Evolutionary conservation across 176 grass and related monocot genomes (phyloP).

Genomic region (Aegilops speltoides): DNA sequence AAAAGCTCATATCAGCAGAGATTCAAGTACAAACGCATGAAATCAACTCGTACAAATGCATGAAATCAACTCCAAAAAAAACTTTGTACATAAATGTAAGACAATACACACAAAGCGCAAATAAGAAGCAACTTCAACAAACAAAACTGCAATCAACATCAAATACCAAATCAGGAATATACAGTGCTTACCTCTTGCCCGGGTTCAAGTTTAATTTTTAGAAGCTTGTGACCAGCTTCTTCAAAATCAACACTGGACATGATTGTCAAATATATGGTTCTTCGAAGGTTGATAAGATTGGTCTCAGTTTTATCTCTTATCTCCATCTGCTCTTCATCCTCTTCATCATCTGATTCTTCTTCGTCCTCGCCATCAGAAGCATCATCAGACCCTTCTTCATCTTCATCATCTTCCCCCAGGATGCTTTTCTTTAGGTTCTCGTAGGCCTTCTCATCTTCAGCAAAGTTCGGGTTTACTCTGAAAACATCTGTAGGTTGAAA

Average conservation of each 20-base stretch:
- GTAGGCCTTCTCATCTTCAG: slow-evolving; percentile 92
- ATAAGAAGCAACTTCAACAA: not conserved
- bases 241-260: slow-evolving; percentile 99
- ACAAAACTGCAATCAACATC: not conserved
- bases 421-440: slow-evolving; percentile 84
- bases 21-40: not conserved
- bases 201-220: slow-evolving; percentile 98
- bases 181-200: slow-evolving; percentile 80
- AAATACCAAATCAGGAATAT: not conserved
- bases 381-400: slow-evolving; percentile 74
- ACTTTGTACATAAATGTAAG: not conserved
- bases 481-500: slow-evolving; percentile 79
- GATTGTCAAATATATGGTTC: slow-evolving; percentile 97
- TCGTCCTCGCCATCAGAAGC: slow-evolving; percentile 65
- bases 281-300: slow-evolving; percentile 84
- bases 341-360: slow-evolving; percentile 78
- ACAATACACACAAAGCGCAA: slow-evolving; percentile 9
- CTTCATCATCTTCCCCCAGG: slow-evolving; percentile 78
- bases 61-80: not conserved
- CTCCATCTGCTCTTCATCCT: slow-evolving; percentile 86
- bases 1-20: not conserved
- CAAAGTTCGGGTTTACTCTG: slow-evolving; percentile 69
- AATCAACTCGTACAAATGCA: not conserved
- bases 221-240: slow-evolving; percentile 96
- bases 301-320: slow-evolving; percentile 94